A percentile compares a stretch with the other conserved stretches of the same genome.
phyloP scores from a whole-genome alignment of 371 early-diverging fungal genomes.

The Mucor ambiguus region DNA sequence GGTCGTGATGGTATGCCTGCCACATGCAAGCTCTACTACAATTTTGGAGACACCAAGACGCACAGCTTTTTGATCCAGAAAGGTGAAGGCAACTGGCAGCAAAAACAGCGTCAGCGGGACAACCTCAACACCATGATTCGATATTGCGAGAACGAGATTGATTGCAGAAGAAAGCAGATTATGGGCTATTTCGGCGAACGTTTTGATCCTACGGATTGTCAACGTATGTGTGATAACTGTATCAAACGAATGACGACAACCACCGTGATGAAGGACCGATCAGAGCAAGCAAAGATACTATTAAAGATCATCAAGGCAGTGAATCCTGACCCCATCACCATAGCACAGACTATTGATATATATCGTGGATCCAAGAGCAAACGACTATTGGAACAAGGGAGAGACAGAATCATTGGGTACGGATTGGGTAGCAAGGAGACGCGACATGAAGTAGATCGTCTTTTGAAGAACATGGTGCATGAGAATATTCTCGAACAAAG shows the following conservation, averaged over 20 bases:
- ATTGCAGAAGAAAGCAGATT: conserved; percentile 94
- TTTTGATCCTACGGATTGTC: conserved; percentile 75
- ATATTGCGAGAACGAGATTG: conserved; percentile 93
- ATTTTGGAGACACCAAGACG: conserved; percentile 77
- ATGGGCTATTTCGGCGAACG: conserved; percentile 96
- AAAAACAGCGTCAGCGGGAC: conserved; percentile 85
- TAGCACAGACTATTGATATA: conserved; percentile 77
- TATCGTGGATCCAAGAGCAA: conserved; percentile 75
- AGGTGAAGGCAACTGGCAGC: conserved; percentile 82
- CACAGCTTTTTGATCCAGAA: conserved; percentile 82
- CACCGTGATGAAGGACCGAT: conserved; percentile 48
- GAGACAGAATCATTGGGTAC: conserved; percentile 55
- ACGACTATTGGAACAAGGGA: conserved; percentile 53
- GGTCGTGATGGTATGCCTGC: conserved; percentile 96
- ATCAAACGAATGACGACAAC: conserved; percentile 27
- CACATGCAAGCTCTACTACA: conserved; percentile 90
- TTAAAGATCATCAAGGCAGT: conserved; percentile 53
- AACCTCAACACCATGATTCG: conserved; percentile 91
- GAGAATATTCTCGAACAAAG: conserved; percentile 9
- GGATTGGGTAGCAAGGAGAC: conserved; percentile 60
- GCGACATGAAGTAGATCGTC: conserved; percentile 14
- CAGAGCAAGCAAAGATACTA: conserved; percentile 59
- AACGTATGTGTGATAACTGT: conserved; percentile 96
- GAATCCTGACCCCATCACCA: conserved; percentile 63
- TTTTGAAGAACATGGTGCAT: conserved; percentile 14